Evolutionary conservation across 2,329 filamentous ascomycete genomes (phyloP).

Genomic region (Penicillium hordei): DNA sequence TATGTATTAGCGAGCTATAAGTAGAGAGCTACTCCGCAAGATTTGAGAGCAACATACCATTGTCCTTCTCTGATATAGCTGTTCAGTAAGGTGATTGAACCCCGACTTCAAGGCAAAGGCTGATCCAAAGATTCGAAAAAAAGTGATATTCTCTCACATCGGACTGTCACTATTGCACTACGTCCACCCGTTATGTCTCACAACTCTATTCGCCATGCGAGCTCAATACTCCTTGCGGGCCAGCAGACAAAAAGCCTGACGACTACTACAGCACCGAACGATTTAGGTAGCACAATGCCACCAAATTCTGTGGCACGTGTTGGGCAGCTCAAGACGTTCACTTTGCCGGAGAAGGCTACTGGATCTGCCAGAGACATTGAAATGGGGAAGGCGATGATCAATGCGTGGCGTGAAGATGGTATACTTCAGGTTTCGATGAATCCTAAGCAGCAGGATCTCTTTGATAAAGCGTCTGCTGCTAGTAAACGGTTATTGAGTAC

Average conservation of each 20-base stretch:
- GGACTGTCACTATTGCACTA: background rate
- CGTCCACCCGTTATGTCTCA: background rate
- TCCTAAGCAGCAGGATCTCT: background rate
- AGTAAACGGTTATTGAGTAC: background rate
- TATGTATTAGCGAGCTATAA: background rate
- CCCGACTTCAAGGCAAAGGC: background rate
- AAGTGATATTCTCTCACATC: background rate
- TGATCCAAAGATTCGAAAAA: background rate
- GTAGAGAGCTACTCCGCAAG: background rate
- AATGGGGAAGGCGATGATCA: background rate
- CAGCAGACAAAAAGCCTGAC: background rate
- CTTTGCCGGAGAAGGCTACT: background rate
- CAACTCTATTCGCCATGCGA: background rate
- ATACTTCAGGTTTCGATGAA: background rate
- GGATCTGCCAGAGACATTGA: background rate
- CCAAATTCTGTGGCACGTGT: background rate
- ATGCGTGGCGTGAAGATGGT: background rate
- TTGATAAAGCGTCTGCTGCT: background rate
- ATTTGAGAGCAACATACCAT: background rate
- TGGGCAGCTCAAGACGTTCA: background rate
- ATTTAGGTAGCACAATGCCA: background rate
- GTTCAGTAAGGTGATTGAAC: background rate
- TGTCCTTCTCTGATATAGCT: background rate
- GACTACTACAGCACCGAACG: background rate
- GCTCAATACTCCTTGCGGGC: background rate